Evolutionary conservation across 2,329 filamentous ascomycete species (phyloP), one percentile per base, ranked within the genome.

Genomic region (Talaromyces sp.): DNA sequence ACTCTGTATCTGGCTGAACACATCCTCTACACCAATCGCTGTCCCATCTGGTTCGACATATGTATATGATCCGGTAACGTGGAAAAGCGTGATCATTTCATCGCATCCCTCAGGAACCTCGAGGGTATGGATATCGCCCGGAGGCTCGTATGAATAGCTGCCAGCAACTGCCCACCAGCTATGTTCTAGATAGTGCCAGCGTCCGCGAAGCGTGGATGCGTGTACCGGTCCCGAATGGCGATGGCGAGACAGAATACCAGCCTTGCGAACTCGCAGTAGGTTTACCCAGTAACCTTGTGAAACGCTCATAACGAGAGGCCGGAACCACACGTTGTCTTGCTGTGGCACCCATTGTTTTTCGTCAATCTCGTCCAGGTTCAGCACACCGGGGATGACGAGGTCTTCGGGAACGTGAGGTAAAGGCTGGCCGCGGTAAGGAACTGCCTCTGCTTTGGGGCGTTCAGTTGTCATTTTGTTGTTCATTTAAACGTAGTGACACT

Each of bases 171-270:
- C 73, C 73, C 72, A 75, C 72, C 73, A 75, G 0, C 66, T 65
- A 42, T 76, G 72, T 60, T 76, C 73, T 3, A 76, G 68, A 53
- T 76, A 75, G 58, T 75, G 73, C 73, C 72, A 75, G 19, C 70
- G 66, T 1, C 72, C 73, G n/a, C 66, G 62, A 2, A 75, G 66
- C 2, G 70, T 67, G 0, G 71, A 70, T 4, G 73, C 73, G 42
- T 75, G 73, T 0, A 75, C 73, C 2, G 68, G 66, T 9, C 73
- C 72, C 1, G 72, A 67, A 52, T 74, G 73, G 1, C 71, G 67
- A 44, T 75, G 73, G 3, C 73, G 67, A 0, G 73, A 74, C 32
- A 73, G 67, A 25, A 75, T 74, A 11, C 70, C 71, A 4, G 66
- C 70, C 44, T 67, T 66, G 10, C 71, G 66, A 11, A 73, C 71